A percentile compares a stretch with the other conserved stretches of the same genome.
Conservation (phyloP, 164 flowering plant genomes). For the Dillenia suffruticosa region DNA sequence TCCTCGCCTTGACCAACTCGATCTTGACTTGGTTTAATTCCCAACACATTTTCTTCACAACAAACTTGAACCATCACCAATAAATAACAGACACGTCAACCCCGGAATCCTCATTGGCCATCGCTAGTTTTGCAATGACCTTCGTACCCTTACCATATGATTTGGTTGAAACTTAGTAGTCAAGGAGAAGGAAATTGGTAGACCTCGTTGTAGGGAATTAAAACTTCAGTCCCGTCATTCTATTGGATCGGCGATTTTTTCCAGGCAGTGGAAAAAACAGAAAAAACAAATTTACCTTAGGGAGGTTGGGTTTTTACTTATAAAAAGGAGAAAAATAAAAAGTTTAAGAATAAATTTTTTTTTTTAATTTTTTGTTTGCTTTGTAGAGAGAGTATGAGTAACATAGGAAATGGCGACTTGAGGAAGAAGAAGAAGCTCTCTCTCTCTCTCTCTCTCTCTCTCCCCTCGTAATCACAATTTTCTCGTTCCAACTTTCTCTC, state of each 20-base stretch:
- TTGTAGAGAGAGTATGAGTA: not conserved
- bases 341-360: conserved; percentile 10
- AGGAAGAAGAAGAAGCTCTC: conserved; percentile 13
- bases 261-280: conserved; percentile 2
- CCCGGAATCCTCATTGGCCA: no score
- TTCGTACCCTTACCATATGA: no score
- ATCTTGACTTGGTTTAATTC: no score
- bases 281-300: not conserved
- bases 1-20: no score
- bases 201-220: no score
- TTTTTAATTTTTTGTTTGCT: conserved; percentile 7
- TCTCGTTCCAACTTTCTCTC: conserved; percentile 8
- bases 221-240: not conserved
- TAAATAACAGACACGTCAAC: no score
- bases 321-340: not conserved
- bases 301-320: not conserved
- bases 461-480: conserved; percentile 12
- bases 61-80: no score
- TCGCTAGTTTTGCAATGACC: no score
- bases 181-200: no score
- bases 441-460: conserved; percentile 3
- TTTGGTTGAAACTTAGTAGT: no score
- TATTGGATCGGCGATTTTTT: conserved; percentile 16
- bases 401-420: conserved; percentile 24
- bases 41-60: no score